Evolutionary conservation across 768 basidiomycete species (phyloP).

Genomic region (Suillus variegatus): DNA sequence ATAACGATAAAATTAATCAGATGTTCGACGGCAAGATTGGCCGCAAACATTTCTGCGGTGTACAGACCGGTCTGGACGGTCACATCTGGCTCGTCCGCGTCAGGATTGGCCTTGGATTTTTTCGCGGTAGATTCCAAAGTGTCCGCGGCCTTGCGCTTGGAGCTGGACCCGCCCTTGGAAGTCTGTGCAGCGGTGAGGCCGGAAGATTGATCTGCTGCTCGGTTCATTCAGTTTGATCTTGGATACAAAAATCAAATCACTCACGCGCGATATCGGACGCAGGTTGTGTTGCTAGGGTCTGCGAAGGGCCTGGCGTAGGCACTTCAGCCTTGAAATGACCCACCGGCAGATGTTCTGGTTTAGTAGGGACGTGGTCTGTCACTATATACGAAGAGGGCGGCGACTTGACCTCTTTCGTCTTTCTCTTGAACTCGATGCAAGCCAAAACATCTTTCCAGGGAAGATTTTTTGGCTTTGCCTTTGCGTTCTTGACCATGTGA

Average conservation of each 20-base stretch:
- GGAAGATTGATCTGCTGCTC: not conserved
- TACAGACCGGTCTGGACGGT: not conserved
- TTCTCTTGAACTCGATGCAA: not conserved
- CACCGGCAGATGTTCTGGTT: no score
- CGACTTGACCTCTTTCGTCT: no score
- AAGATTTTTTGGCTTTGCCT: not conserved
- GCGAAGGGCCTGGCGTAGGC: no score
- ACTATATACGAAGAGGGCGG: no score
- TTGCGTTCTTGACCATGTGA: not conserved
- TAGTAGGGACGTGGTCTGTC: no score
- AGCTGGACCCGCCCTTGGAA: not conserved
- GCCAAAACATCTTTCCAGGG: not conserved
- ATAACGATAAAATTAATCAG: not conserved
- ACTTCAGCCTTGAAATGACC: no score
- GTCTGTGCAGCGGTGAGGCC: not conserved
- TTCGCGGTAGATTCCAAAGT: not conserved
- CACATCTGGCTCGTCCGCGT: not conserved
- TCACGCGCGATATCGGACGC: not conserved
- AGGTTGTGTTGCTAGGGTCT: not conserved
- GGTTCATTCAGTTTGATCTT: not conserved
- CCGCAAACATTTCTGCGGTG: not conserved
- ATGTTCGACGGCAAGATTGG: not conserved
- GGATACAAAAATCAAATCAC: not conserved
- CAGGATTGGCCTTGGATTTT: not conserved
- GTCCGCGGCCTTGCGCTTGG: not conserved